These are phyloP conservation scores for Crithidia sp. DNA, from an alignment of 208 protist species.

Conservation along the genomic window DNA sequence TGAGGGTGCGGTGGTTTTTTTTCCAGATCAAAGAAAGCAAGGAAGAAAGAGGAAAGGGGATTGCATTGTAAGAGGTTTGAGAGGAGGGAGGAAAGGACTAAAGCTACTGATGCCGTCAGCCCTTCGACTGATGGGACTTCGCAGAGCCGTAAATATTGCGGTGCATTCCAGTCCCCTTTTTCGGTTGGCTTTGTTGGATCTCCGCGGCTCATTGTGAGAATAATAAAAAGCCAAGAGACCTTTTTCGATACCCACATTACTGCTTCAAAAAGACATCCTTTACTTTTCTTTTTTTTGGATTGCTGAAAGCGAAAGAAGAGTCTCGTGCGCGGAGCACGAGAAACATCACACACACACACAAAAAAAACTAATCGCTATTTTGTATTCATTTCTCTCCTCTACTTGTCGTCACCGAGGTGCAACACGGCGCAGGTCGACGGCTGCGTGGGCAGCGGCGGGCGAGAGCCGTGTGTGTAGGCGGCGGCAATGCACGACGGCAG, in stretches of 20 bases:
- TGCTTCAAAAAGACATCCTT: no score
- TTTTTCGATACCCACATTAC: no score
- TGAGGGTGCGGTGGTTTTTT: neutral
- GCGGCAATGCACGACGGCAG: conserved; percentile 52
- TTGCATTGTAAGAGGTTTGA: neutral
- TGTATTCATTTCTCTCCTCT: neutral
- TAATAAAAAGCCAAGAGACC: neutral
- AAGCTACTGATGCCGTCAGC: no score
- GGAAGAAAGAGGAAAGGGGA: neutral
- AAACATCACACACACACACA: neutral
- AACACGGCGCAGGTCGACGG: conserved; percentile 35
- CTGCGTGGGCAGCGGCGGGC: conserved; percentile 38
- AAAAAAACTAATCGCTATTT: neutral
- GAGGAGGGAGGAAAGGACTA: neutral
- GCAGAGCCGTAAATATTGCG: no score
- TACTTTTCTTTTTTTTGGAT: no score
- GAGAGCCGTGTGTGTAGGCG: conserved; percentile 54
- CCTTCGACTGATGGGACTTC: no score
- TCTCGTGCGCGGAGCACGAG: neutral
- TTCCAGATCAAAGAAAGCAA: neutral
- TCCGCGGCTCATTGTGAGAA: neutral
- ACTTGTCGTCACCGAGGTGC: conserved; percentile 25
- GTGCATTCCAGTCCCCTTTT: no score
- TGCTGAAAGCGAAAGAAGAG: neutral
- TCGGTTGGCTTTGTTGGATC: no score